Percentiles rank a stretch among this genome's conserved stretches.
These are phyloP conservation scores for Hymenoscyphus linearis DNA, from an alignment of 2,329 filamentous ascomycete species.

Conservation along the genomic window DNA sequence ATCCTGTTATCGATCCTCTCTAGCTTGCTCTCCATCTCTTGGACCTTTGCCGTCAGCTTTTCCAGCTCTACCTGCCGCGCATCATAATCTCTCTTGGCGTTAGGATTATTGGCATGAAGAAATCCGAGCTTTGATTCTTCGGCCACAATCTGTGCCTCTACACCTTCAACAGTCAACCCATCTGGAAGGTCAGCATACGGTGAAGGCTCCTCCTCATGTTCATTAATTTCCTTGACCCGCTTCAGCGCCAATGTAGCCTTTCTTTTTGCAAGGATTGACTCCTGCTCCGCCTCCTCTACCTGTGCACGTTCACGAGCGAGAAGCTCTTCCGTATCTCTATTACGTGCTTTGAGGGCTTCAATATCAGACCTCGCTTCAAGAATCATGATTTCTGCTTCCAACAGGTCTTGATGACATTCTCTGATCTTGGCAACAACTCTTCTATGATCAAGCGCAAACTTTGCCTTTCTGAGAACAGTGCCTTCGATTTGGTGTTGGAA, in stretches of 20 bases:
- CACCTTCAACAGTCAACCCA: slow-evolving; percentile 52
- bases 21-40: slow-evolving; percentile 49
- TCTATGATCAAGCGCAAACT: slow-evolving; percentile 47
- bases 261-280: slow-evolving; percentile 35
- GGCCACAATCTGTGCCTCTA: slow-evolving; percentile 69
- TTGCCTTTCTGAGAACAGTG: slow-evolving; percentile 50
- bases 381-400: slow-evolving; percentile 64
- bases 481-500: slow-evolving; percentile 52
- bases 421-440: slow-evolving; percentile 59
- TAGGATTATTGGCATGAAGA: slow-evolving; percentile 71
- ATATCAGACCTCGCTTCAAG: slow-evolving; percentile 83
- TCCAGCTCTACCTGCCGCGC: slow-evolving; percentile 66
- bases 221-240: slow-evolving; percentile 29
- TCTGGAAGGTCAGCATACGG: slow-evolving; percentile 40
- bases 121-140: slow-evolving; percentile 73
- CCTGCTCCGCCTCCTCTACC: slow-evolving; percentile 36
- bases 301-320: slow-evolving; percentile 44
- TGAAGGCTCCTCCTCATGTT: slow-evolving; percentile 33
- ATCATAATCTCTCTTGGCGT: slow-evolving; percentile 73
- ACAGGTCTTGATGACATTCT: slow-evolving; percentile 53
- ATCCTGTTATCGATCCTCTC: slow-evolving; percentile 54
- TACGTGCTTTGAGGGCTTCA: slow-evolving; percentile 60
- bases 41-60: slow-evolving; percentile 54
- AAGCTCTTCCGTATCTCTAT: slow-evolving; percentile 50
- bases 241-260: slow-evolving; percentile 36